Evolutionary conservation across 2,329 filamentous ascomycete species (phyloP), one percentile per base, ranked within the genome.

Genomic region (Cladorrhinum sp.): DNA sequence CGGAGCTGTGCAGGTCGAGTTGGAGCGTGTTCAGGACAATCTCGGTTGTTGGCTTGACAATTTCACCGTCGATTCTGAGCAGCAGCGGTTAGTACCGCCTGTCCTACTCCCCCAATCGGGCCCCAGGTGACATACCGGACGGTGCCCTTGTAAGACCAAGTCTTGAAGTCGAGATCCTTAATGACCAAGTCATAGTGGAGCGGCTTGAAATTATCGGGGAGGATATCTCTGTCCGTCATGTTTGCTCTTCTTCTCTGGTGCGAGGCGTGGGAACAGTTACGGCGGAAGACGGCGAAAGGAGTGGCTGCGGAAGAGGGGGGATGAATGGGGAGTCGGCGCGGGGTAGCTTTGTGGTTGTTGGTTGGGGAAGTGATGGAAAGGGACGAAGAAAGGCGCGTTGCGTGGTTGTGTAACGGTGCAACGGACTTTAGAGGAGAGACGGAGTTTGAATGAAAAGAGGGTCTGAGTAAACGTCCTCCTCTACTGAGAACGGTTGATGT

Each of bases 21-120:
- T 96, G 87, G 71, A 95, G 86, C 49, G 90, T 82, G 76, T 99
- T 99, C 74, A 98, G 79, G 48, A 90, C 85, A 64, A 99, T 86
- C 67, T 92, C 84, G 70, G 85, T 90, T 66, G 89, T 89, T 33
- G 87, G 78, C 72, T 88, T 86, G 67, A 82, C 82, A 73, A 98
- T 82, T 62, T 89, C 85, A 62, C 88, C 82, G 67, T 89, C 84
- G 73, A 99, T 96, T 66, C 86, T 89, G 39, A 36, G 62, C 20
- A 58, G 46, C 33, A 50, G 48, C 5, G n/a, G 42, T 49, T 18
- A 33, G 50, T 30, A 20, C 10, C 4, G 12, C 4, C 2, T 4
- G 18, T 16, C 10, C 36, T n/a, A 26, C 16, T 24, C 53, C 53
- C 6, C 0, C 2, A 10, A 1, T 16, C 4, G n/a, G 28, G 18